Percentiles rank a stretch among this genome's conserved stretches.
These are phyloP conservation scores for Fusarium nematophilum DNA, from an alignment of 2,329 filamentous ascomycete species.

Conservation along the genomic window DNA sequence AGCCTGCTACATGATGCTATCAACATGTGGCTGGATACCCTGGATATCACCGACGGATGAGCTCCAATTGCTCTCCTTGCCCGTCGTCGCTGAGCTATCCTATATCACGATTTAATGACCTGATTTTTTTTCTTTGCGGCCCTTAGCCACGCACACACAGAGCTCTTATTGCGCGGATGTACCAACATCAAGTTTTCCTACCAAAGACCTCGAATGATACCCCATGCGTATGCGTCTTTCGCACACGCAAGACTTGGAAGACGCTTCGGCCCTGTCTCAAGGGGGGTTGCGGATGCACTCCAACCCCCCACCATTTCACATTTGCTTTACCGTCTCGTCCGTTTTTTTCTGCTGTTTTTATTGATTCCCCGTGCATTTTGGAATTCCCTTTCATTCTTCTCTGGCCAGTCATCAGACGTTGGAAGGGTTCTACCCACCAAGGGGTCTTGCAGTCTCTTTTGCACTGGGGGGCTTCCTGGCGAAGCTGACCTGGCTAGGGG, in stretches of 20 bases:
- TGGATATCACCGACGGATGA: conserved; percentile 52
- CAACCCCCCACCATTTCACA: conserved; percentile 12
- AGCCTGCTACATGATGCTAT: conserved; percentile 69
- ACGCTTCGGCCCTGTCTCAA: conserved; percentile 12
- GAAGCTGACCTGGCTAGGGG: conserved; percentile 32
- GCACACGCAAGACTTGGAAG: conserved; percentile 33
- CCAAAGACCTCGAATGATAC: conserved; percentile 44
- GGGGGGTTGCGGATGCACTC: conserved; percentile 18
- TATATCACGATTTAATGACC: conserved; percentile 35
- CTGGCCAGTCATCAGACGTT: conserved; percentile 6
- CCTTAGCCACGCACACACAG: conserved; percentile 14
- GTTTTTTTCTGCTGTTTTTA: conserved; percentile 10
- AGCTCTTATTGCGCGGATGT: conserved; percentile 30
- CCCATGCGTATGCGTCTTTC: conserved; percentile 28
- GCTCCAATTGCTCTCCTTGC: background rate
- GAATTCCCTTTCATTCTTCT: conserved; percentile 1
- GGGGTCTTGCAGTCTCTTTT: background rate
- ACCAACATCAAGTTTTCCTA: conserved; percentile 33
- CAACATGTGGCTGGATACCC: conserved; percentile 62
- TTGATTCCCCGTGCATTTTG: conserved; percentile 20
- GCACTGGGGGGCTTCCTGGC: conserved; percentile 31
- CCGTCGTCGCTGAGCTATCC: conserved; percentile 2
- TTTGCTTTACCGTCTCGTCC: conserved; percentile 8
- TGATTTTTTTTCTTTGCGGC: conserved; percentile 25
- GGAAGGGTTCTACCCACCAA: conserved; percentile 2